These are phyloP conservation scores for Fraxinus baroniana DNA, from an alignment of 305 asterid genomes.

Conservation along the genomic window DNA sequence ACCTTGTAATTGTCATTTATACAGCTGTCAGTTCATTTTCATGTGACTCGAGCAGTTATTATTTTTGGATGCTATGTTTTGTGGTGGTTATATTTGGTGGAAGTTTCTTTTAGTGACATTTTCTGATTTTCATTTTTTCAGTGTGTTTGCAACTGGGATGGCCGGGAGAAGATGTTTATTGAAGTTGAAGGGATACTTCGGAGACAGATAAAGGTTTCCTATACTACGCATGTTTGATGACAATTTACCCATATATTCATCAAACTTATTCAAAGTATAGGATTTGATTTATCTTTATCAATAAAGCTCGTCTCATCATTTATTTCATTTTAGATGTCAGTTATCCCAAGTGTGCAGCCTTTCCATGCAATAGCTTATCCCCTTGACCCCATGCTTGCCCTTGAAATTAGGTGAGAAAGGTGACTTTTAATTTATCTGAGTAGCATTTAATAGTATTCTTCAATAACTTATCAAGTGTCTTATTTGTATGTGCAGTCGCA, in stretches of 20 bases:
- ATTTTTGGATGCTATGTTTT: neutral
- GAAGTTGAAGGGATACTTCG: slow-evolving; percentile 94
- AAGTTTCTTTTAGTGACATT: neutral
- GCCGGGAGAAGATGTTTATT: slow-evolving; percentile 80
- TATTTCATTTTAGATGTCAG: slow-evolving; percentile 57
- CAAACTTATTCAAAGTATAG: neutral
- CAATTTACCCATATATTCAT: neutral
- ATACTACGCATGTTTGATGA: slow-evolving; percentile 10
- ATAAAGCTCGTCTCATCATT: neutral
- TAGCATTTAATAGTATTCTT: neutral
- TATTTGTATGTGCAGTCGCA: slow-evolving; percentile 55
- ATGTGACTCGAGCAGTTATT: neutral
- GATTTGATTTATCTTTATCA: neutral
- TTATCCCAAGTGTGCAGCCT: slow-evolving; percentile 98
- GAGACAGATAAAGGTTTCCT: slow-evolving; percentile 84
- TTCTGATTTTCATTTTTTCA: slow-evolving; percentile 24
- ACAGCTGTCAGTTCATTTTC: neutral
- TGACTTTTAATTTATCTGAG: neutral
- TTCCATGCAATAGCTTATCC: slow-evolving; percentile 99
- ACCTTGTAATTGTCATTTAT: neutral
- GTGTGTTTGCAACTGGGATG: slow-evolving; percentile 99
- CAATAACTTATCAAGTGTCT: slow-evolving; percentile 13
- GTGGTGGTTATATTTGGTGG: neutral
- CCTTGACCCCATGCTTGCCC: slow-evolving; percentile 90
- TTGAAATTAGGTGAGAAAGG: slow-evolving; percentile 75